Evolutionary conservation across 768 basidiomycete species (phyloP).

Genomic region (Daedalea quercina): DNA sequence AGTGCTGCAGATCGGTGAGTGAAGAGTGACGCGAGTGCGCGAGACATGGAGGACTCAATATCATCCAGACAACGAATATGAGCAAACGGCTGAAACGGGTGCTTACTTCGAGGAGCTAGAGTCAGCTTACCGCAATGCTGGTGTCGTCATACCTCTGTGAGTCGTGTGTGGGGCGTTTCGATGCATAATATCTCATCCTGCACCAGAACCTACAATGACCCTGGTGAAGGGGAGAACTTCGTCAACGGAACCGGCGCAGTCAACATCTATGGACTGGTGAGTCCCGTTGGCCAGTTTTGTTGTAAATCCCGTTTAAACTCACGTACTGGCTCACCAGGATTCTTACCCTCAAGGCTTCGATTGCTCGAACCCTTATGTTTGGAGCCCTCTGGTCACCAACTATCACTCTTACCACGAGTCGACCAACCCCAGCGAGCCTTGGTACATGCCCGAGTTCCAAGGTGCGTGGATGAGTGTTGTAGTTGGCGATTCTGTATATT

Average conservation of each 20-base stretch:
- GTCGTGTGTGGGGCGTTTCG: background rate
- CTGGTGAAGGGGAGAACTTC: slow-evolving; percentile 18
- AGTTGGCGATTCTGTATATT: background rate
- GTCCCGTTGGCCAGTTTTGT: background rate
- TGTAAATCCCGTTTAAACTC: background rate
- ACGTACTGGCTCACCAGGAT: slow-evolving; percentile 32
- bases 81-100: slow-evolving; percentile 34
- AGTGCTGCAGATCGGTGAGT: slow-evolving; percentile 55
- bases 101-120: slow-evolving; percentile 20
- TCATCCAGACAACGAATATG: slow-evolving; percentile 68
- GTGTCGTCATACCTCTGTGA: slow-evolving; percentile 22
- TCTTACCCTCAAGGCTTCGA: slow-evolving; percentile 77
- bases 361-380: slow-evolving; percentile 63
- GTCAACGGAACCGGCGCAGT: slow-evolving; percentile 26
- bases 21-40: background rate
- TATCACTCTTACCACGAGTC: slow-evolving; percentile 59
- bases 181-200: background rate
- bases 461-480: too few relatives aligned
- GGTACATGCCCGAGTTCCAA: slow-evolving; percentile 56
- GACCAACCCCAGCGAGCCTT: slow-evolving; percentile 46
- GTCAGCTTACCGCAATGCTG: slow-evolving; percentile 29
- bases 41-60: background rate
- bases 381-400: slow-evolving; percentile 57
- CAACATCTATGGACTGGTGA: slow-evolving; percentile 23
- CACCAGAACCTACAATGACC: slow-evolving; percentile 23